These are phyloP conservation scores for Lentinula lateritia DNA, from an alignment of 768 basidiomycete species.

Conservation along the genomic window DNA sequence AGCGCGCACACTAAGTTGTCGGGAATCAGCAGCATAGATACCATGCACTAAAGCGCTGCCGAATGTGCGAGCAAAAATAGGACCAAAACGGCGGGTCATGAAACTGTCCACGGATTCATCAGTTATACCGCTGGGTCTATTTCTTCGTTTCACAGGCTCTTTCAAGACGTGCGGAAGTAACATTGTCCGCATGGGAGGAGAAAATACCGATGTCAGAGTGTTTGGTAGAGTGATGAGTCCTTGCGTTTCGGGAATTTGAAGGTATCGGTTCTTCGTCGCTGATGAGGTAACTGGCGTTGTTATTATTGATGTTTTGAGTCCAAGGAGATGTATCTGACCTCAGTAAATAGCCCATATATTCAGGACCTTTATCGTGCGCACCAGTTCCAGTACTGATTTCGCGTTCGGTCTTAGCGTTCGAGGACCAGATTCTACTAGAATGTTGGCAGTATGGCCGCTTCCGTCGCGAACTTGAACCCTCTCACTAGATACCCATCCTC, in stretches of 20 bases:
- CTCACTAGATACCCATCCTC: conserved; percentile 83
- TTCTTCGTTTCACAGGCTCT: conserved; percentile 52
- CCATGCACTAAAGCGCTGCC: conserved; percentile 86
- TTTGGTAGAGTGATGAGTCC: conserved; percentile 53
- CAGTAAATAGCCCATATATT: conserved; percentile 3
- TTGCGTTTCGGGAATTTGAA: conserved; percentile 47
- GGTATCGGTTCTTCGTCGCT: conserved; percentile 72
- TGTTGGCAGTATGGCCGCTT: conserved; percentile 23
- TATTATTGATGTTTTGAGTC: conserved; percentile 53
- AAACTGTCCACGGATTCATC: conserved; percentile 87
- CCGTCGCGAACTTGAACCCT: conserved; percentile 36
- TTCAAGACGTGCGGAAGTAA: conserved; percentile 50
- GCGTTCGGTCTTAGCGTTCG: conserved; percentile 79
- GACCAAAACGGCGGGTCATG: conserved; percentile 67
- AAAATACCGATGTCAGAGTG: conserved; percentile 29
- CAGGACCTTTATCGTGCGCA: conserved; percentile 28
- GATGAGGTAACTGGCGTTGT: conserved; percentile 62
- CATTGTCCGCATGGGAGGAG: conserved; percentile 30
- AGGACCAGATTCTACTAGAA: conserved; percentile 83
- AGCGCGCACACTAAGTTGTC: conserved; percentile 66
- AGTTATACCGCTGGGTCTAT: conserved; percentile 28
- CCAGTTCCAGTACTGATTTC: conserved; percentile 72
- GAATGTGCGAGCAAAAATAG: conserved; percentile 64
- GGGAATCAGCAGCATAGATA: conserved; percentile 85
- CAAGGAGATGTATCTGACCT: conserved; percentile 71